Percentiles rank a stretch among this genome's conserved stretches.
Evolutionary conservation across 805 yeast genomes (phyloP).

Genomic region (Ogataea polymorpha): DNA sequence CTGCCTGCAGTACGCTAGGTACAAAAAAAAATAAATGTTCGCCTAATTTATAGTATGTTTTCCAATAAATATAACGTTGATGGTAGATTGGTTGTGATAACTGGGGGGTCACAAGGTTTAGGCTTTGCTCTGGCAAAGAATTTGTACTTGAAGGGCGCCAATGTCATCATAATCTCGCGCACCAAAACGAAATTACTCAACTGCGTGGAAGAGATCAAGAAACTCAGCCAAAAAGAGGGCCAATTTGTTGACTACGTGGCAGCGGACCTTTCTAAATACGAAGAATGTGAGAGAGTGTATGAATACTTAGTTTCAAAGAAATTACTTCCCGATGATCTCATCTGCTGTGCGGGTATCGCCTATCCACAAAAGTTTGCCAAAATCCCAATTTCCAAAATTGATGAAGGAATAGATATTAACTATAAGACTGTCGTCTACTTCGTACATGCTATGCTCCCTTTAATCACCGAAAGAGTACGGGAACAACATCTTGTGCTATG

Average conservation of each 20-base stretch:
- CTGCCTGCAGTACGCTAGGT: background rate
- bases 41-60: constrained; percentile 1
- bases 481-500: constrained; percentile 55
- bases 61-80: constrained; percentile 31
- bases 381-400: constrained; percentile 53
- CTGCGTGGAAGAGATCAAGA: constrained; percentile 46
- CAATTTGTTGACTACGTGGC: constrained; percentile 43
- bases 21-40: background rate
- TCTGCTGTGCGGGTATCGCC: constrained; percentile 88
- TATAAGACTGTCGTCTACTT: constrained; percentile 72
- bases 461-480: constrained; percentile 22
- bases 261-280: constrained; percentile 66
- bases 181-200: constrained; percentile 55
- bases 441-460: constrained; percentile 60
- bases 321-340: constrained; percentile 61
- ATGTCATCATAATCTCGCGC: constrained; percentile 75
- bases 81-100: constrained; percentile 62
- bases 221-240: constrained; percentile 25
- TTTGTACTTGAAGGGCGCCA: constrained; percentile 45
- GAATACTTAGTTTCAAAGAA: constrained; percentile 25
- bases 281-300: constrained; percentile 42
- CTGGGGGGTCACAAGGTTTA: constrained; percentile 94
- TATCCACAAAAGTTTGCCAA: constrained; percentile 76
- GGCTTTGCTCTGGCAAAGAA: constrained; percentile 75
- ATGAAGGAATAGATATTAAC: constrained; percentile 61